phyloP scores from a whole-genome alignment of 1,284 basidiomycete species.

The Coniferiporia weirii region DNA sequence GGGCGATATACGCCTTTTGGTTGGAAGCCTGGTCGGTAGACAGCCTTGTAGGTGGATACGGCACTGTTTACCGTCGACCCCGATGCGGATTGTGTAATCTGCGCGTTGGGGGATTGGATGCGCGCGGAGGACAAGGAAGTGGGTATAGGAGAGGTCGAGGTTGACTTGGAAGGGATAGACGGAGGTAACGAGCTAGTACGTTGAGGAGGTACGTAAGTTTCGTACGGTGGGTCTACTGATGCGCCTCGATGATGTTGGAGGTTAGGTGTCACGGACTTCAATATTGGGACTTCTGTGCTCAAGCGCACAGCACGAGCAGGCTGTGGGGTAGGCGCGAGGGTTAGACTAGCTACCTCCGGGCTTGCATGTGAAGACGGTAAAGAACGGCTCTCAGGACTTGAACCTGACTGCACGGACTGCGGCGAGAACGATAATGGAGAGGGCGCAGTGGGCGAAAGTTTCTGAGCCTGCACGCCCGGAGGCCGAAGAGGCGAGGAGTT shows the following conservation, averaged over 20 bases:
- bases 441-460: slow-evolving; percentile 6
- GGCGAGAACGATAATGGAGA: slow-evolving; percentile 8
- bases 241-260: slow-evolving; percentile 1
- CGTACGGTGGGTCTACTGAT: not conserved
- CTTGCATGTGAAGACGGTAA: not conserved
- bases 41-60: slow-evolving; percentile 35
- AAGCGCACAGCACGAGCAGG: not conserved
- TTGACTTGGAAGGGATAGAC: slow-evolving; percentile 25
- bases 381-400: not conserved
- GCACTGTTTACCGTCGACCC: slow-evolving; percentile 16
- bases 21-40: slow-evolving; percentile 79
- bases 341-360: not conserved
- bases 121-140: slow-evolving; percentile 22
- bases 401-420: slow-evolving; percentile 1
- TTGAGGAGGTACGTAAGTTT: slow-evolving; percentile 11
- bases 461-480: slow-evolving; percentile 3
- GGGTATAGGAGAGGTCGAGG: slow-evolving; percentile 25
- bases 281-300: not conserved
- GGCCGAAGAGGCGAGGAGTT: slow-evolving; percentile 18
- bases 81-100: slow-evolving; percentile 19
- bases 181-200: slow-evolving; percentile 19
- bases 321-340: not conserved
- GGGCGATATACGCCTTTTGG: slow-evolving; percentile 68
- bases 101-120: slow-evolving; percentile 22
- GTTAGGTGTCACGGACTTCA: not conserved